phyloP scores from a whole-genome alignment of 345 rosid genomes.

The Turnera subulata region DNA sequence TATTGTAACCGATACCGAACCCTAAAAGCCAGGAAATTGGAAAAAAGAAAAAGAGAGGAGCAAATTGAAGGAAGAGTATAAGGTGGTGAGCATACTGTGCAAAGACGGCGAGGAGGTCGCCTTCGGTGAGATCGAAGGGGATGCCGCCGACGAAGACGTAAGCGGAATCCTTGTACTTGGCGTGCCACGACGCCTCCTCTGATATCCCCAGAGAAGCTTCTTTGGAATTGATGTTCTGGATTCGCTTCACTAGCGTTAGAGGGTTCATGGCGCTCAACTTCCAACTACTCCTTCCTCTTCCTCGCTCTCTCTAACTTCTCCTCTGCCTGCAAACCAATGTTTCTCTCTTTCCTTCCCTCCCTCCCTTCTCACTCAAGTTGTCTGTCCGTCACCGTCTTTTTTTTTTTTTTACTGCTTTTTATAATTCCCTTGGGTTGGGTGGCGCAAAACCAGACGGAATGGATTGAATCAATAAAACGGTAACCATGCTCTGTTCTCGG shows the following conservation, averaged over 20 bases:
- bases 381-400: no score
- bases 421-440: no score
- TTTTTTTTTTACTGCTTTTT: no score
- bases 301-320: no score
- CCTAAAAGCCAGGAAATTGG: not conserved
- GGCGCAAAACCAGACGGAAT: no score
- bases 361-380: no score
- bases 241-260: slow-evolving; percentile 69
- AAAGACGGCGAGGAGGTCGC: slow-evolving; percentile 91
- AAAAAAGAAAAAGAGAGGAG: not conserved
- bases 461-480: no score
- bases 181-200: slow-evolving; percentile 91
- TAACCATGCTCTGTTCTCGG: no score
- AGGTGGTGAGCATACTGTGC: no score
- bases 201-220: slow-evolving; percentile 81
- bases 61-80: slow-evolving; percentile 18
- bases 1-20: not conserved
- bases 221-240: slow-evolving; percentile 66
- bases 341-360: no score
- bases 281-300: no score
- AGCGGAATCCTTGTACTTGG: slow-evolving; percentile 85
- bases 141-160: slow-evolving; percentile 78
- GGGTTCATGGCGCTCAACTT: slow-evolving; percentile 95
- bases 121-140: slow-evolving; percentile 91
- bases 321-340: no score